Evolutionary conservation across 257 asterid genomes (phyloP), one percentile per base, ranked within the genome.

Genomic region (Jacaranda copaia): DNA sequence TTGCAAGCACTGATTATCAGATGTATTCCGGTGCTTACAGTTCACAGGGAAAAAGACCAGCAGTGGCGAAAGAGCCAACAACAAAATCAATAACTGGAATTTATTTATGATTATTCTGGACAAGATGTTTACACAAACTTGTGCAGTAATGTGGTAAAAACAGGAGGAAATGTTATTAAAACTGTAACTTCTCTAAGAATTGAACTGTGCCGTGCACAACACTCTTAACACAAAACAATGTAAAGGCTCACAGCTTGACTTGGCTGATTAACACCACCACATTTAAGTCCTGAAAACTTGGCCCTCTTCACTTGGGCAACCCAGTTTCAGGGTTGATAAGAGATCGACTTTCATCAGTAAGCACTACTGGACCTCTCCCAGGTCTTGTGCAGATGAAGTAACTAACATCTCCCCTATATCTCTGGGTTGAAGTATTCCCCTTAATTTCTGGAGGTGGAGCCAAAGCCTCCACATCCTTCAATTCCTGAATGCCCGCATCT

Each of bases 321-420:
- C 99, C 98, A 4, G 96, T 90, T 76, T 85, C 85, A 1, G 92
- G 84, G 86, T 88, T 77, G 39, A 96, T 91, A 64, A 93, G 99
- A 61, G 99, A 88, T 43, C 74, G 89, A 57, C 79, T 85, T 80
- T 90, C 91, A 16, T 91, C 94, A 35, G 96, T 77, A 69, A 96
- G 78, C 84, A 90, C 87, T 13, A 89, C 81, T 10, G 99, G 98
- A 77, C 99, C 99, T 86, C 86, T 74, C 57, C 89, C 89, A 19
- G 85, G 86, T 72, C 81, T 85, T 5, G 89, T 82, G 89, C 88
- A 84, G 86, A 96, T 93, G 70, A 96, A 96, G 85, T 96, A 96
- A 80, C 93, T 93, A 45, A 96, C 96, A 39, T 91, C 99, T 68
- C 99, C 99, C 68, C 61, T 86, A 72, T 40, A 76, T 80, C 87